A percentile compares a stretch with the other conserved stretches of the same genome.
Conservation (phyloP, 2,329 filamentous ascomycete species). For the Hypoxylon sp. region DNA sequence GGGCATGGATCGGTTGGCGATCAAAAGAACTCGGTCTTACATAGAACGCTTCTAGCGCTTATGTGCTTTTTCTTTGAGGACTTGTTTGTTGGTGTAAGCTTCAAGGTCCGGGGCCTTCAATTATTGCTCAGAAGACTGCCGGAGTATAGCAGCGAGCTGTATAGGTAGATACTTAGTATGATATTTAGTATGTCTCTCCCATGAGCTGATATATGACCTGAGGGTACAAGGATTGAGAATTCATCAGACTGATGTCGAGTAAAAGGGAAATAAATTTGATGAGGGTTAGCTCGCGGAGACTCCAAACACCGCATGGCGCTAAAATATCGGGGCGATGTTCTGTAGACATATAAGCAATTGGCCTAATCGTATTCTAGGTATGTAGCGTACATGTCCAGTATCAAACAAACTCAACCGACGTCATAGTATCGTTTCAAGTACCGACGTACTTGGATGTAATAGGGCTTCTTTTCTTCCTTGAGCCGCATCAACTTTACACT, state of each 20-base stretch:
- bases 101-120: constrained; percentile 11
- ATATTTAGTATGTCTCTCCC: background rate
- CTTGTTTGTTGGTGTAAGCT: background rate
- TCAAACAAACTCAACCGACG: constrained; percentile 5
- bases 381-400: background rate
- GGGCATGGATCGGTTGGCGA: constrained; percentile 32
- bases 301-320: constrained; percentile 1
- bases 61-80: constrained; percentile 7
- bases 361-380: background rate
- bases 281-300: background rate
- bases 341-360: constrained; percentile 3
- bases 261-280: background rate
- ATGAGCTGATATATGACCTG: background rate
- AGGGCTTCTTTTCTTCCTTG: constrained; percentile 9
- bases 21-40: constrained; percentile 22
- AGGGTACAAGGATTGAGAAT: background rate
- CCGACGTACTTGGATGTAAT: background rate
- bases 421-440: constrained; percentile 12
- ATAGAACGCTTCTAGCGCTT: constrained; percentile 36
- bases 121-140: background rate
- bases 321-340: constrained; percentile 17
- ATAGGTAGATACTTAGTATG: no score
- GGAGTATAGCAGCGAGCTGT: background rate
- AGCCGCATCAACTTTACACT: constrained; percentile 22
- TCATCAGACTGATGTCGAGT: no score